phyloP scores from a whole-genome alignment of 2,329 filamentous ascomycete genomes.

The Geosmithia morbida region DNA sequence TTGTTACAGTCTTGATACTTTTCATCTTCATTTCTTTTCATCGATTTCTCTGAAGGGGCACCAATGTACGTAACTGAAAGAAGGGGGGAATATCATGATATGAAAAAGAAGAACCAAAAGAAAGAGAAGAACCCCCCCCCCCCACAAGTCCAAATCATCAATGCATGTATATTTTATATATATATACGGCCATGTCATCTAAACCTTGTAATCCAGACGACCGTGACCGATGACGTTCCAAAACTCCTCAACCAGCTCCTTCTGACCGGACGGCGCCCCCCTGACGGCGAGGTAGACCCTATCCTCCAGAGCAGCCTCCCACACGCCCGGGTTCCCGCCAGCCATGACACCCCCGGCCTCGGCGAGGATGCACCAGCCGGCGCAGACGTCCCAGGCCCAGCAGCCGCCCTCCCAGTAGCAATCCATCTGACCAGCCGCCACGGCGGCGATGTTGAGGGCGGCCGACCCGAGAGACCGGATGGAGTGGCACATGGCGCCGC shows the following conservation, averaged over 20 bases:
- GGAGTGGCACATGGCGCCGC: conserved; percentile 64
- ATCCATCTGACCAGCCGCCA: conserved; percentile 58
- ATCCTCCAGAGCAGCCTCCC: conserved; percentile 46
- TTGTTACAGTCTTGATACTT: no score
- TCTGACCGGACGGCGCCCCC: conserved; percentile 43
- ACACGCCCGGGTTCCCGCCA: conserved; percentile 58
- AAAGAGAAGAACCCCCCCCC: no score
- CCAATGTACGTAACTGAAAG: no score
- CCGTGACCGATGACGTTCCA: conserved; percentile 45
- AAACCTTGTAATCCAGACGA: conserved; percentile 30
- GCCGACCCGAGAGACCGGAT: conserved; percentile 58
- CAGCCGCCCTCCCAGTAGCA: conserved; percentile 73
- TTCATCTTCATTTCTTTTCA: no score
- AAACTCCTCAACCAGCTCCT: conserved; percentile 48
- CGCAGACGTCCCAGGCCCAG: conserved; percentile 78
- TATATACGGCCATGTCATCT: no score
- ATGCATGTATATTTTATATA: no score
- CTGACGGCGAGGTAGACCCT: conserved; percentile 49
- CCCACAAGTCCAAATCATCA: no score
- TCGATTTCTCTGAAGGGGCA: no score
- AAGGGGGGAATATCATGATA: no score
- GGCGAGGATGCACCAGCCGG: conserved; percentile 60
- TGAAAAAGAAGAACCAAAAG: no score
- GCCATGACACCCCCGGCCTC: conserved; percentile 65
- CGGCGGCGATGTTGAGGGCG: conserved; percentile 59